Evolutionary conservation across 2,329 filamentous ascomycete species (phyloP).

Genomic region (Cladosporium sp.): DNA sequence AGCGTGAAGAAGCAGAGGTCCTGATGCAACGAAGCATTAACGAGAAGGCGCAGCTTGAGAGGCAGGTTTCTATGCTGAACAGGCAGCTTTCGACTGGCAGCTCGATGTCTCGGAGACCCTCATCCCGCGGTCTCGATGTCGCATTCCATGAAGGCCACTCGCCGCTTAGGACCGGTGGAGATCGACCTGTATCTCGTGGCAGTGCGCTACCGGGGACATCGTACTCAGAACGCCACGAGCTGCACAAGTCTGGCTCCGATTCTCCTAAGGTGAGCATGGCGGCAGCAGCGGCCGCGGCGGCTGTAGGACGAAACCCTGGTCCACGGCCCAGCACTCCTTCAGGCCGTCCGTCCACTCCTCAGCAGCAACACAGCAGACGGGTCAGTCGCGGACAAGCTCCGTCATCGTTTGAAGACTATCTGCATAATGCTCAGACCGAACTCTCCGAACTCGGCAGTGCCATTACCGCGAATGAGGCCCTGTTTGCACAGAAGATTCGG

Average conservation of each 20-base stretch:
- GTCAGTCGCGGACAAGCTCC: background rate
- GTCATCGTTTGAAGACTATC: conserved; percentile 31
- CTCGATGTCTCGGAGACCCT: background rate
- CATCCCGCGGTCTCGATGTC: conserved; percentile 19
- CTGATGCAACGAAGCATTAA: conserved; percentile 19
- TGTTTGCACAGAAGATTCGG: conserved; percentile 31
- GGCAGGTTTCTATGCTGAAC: conserved; percentile 25
- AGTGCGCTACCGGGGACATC: conserved; percentile 2
- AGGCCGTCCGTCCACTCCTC: background rate
- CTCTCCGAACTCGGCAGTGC: conserved; percentile 30
- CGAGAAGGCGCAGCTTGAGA: conserved; percentile 23
- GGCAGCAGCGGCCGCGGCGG: conserved; percentile 5
- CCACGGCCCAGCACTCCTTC: background rate
- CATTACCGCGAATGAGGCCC: conserved; percentile 30
- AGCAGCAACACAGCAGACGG: background rate
- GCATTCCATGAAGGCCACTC: background rate
- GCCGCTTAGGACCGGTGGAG: background rate
- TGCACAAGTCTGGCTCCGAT: background rate
- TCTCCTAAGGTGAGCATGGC: conserved; percentile 7
- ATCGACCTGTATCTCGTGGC: conserved; percentile 3
- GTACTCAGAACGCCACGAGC: conserved; percentile 2
- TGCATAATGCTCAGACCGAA: conserved; percentile 28
- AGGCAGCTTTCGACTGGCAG: conserved; percentile 16
- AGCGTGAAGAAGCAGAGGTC: conserved; percentile 18
- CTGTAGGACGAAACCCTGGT: background rate